phyloP scores from a whole-genome alignment of 768 basidiomycete species.

The Amanita molliuscula region DNA sequence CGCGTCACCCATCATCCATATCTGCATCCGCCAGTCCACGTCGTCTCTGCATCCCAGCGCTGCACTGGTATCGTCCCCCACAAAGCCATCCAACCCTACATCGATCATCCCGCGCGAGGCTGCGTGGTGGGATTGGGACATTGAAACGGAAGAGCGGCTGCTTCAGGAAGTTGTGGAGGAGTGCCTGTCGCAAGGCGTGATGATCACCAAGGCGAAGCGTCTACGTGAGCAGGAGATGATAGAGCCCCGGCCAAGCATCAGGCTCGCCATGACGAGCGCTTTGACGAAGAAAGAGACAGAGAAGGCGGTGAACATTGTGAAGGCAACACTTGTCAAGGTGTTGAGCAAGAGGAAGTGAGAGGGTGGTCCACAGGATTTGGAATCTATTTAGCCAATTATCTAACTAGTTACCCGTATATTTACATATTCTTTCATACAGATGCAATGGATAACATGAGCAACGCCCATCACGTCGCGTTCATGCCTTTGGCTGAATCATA shows the following conservation, averaged over 20 bases:
- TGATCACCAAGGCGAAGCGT: slow-evolving; percentile 78
- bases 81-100: slow-evolving; percentile 35
- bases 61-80: slow-evolving; percentile 10
- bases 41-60: slow-evolving; percentile 15
- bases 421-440: no score
- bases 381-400: neutral
- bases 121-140: slow-evolving; percentile 39
- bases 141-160: slow-evolving; percentile 62
- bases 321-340: slow-evolving; percentile 65
- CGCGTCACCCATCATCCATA: slow-evolving; percentile 82
- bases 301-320: slow-evolving; percentile 72
- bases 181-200: slow-evolving; percentile 66
- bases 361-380: neutral
- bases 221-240: slow-evolving; percentile 75
- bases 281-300: slow-evolving; percentile 86
- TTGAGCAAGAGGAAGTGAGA: slow-evolving; percentile 48
- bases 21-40: slow-evolving; percentile 40
- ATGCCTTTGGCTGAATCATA: no score
- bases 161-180: slow-evolving; percentile 94
- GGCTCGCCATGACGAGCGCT: slow-evolving; percentile 71
- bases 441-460: no score
- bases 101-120: slow-evolving; percentile 37
- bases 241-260: slow-evolving; percentile 76
- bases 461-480: no score
- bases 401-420: neutral